These are phyloP conservation scores for Solanum appendiculatum DNA, from an alignment of 257 asterid genomes.

Conservation along the genomic window DNA sequence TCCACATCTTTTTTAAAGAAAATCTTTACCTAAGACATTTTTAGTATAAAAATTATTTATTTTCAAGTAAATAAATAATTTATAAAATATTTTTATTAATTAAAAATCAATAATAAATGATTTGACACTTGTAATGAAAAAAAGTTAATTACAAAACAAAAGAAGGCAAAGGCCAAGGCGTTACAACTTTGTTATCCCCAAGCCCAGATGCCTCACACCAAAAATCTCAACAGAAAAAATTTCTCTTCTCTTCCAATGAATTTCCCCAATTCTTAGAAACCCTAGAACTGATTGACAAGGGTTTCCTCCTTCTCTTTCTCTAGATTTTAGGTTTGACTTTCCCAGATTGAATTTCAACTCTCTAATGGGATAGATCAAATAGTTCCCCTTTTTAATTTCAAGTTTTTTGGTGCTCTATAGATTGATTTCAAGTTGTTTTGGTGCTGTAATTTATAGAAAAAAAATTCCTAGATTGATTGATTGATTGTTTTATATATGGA, in stretches of 20 bases:
- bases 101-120: background rate
- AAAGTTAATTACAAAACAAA: background rate
- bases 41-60: background rate
- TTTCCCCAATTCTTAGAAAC: background rate
- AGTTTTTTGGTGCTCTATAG: background rate
- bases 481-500: constrained; percentile 43
- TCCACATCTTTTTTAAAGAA: background rate
- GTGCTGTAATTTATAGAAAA: background rate
- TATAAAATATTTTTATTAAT: background rate
- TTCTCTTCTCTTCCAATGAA: background rate
- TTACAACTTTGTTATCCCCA: background rate
- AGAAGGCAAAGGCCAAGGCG: background rate
- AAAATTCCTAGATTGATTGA: constrained; percentile 1
- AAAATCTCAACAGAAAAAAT: background rate
- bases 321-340: constrained; percentile 6
- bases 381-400: background rate
- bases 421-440: background rate
- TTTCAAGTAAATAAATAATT: background rate
- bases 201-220: background rate
- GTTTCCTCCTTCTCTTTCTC: background rate
- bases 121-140: background rate
- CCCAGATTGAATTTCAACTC: background rate
- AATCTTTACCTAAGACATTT: background rate
- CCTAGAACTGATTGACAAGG: constrained; percentile 5
- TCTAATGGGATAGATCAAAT: background rate